Conservation (phyloP, 805 yeast species). For the Pichia heedii region DNA sequence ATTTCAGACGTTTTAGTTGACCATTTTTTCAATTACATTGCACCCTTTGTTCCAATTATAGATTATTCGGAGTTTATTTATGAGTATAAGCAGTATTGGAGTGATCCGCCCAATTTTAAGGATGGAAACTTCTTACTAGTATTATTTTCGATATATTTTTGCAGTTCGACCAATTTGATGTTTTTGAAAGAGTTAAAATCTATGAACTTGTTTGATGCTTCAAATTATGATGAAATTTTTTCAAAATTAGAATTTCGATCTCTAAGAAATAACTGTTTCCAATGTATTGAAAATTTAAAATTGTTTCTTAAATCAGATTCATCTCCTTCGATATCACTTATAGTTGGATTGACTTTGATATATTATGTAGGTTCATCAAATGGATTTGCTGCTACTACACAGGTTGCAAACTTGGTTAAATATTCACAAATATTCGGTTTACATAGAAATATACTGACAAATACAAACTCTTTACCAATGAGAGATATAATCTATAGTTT, state of each 20-base stretch:
- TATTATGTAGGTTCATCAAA: slow-evolving; percentile 18
- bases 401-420: slow-evolving; percentile 12
- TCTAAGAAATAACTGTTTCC: slow-evolving; percentile 11
- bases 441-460: slow-evolving; percentile 4
- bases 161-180: slow-evolving; percentile 14
- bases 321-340: slow-evolving; percentile 16
- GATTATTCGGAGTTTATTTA: slow-evolving; percentile 15
- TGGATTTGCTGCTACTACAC: slow-evolving; percentile 12
- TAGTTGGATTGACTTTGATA: slow-evolving; percentile 13
- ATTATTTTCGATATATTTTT: slow-evolving; percentile 15
- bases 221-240: slow-evolving; percentile 1
- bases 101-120: slow-evolving; percentile 1
- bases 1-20: slow-evolving; percentile 11
- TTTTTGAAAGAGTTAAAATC: not conserved
- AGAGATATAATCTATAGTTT: slow-evolving; percentile 15
- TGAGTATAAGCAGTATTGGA: slow-evolving; percentile 14
- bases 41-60: slow-evolving; percentile 18
- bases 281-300: slow-evolving; percentile 15
- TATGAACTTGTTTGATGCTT: not conserved
- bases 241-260: not conserved
- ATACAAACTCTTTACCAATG: not conserved
- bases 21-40: slow-evolving; percentile 15
- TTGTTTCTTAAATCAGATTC: slow-evolving; percentile 10
- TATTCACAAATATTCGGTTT: slow-evolving; percentile 15
- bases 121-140: slow-evolving; percentile 13